Base-by-base conservation (phyloP, 371 early-diverging fungal species). In the Syncephalastrum sp. region DNA sequence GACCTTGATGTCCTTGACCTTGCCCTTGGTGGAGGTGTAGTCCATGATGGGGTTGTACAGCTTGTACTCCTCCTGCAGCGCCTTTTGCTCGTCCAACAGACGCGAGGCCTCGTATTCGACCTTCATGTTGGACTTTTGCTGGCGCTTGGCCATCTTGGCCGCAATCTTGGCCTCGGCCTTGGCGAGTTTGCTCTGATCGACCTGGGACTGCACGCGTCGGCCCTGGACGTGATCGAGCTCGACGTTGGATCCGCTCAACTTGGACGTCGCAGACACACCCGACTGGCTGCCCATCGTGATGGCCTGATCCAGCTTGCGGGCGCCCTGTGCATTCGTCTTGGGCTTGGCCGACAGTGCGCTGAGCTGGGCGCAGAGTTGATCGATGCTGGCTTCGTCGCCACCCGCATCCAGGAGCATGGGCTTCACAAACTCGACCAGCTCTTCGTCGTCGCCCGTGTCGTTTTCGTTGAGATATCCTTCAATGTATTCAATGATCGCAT, bases 121-220 rank as follows among this genome's bases (percentile, higher is more conserved):
- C 44, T 64, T 60, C 49, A 63, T 54, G 46, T 88, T 87, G 24
- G 75, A 77, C 75, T 84, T 85, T 47, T 83, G 81, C 3, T 85
- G 83, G 43, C 95, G 87, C 67, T 93, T 94, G 42, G 88, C 91
- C 65, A 91, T 85, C 81, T 95, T 96, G 64, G 87, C 85, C 10
- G 90, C 92, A 67, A 95, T 92, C 76, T 92, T 91, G 6, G 81
- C 81, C 76, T 97, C 97, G n/a, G 96, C 96, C 67, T 94, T 93
- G 57, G 90, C 85, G 59, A 98, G 78, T 68, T 95, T 95, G 53
- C 86, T 83, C 57, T 91, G 85, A 60, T 96, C 95, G 16, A 97
- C 98, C 67, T 92, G 90, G 16, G 93, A 88, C 21, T 86, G 85
- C 44, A 90, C 83, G 42, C 85, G 83, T 21, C 86, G 82, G 24